Evolutionary conservation across 148 eudicot species (phyloP).

Genomic region (Spergularia marina): DNA sequence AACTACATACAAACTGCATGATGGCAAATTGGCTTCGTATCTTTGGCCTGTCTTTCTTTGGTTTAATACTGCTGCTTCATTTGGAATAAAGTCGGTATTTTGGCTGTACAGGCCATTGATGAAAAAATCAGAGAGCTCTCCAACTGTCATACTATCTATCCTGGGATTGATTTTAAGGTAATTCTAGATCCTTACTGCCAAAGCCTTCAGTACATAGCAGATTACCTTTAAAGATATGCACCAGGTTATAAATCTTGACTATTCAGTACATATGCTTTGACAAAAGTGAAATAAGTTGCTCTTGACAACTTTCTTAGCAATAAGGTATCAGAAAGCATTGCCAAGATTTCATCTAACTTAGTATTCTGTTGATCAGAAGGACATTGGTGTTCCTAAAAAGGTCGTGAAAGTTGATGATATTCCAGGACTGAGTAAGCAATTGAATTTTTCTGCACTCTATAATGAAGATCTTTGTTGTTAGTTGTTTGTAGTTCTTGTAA

Average conservation of each 20-base stretch:
- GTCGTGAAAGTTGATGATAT: constrained; percentile 79
- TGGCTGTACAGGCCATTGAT: constrained; percentile 74
- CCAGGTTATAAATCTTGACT: not conserved
- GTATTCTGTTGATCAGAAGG: constrained; percentile 54
- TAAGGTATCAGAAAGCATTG: not conserved
- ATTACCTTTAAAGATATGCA: not conserved
- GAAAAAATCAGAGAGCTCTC: constrained; percentile 94
- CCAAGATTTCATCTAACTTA: constrained; percentile 15
- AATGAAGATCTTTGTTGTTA: not conserved
- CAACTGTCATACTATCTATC: constrained; percentile 78
- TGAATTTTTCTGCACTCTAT: constrained; percentile 1
- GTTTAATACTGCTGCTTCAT: not conserved
- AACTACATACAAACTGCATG: not conserved
- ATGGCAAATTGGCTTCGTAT: not conserved
- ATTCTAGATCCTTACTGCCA: constrained; percentile 3
- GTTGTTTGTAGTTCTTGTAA: not conserved
- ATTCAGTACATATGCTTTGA: not conserved
- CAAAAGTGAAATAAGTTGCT: constrained; percentile 8
- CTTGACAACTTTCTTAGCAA: not conserved
- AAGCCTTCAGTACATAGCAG: constrained; percentile 2
- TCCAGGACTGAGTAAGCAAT: constrained; percentile 81
- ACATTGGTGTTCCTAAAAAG: constrained; percentile 72
- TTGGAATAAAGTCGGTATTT: constrained; percentile 6
- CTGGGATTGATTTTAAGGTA: constrained; percentile 89
- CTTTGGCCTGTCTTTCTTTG: not conserved